phyloP scores from a whole-genome alignment of 306 rosid genomes.

The Medicago arabica region DNA sequence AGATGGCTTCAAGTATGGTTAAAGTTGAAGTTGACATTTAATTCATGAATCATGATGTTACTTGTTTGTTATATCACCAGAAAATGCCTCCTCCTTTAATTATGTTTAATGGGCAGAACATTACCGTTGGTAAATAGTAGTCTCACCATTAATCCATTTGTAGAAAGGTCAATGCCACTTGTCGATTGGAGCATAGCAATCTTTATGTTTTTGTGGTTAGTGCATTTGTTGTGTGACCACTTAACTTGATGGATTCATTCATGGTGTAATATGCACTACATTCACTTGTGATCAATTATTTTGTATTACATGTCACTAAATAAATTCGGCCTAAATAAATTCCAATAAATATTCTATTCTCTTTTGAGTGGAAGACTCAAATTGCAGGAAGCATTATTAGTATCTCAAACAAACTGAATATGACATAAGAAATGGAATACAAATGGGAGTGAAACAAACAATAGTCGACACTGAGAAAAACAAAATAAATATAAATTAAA shows the following conservation, averaged over 20 bases:
- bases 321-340: too few relatives aligned
- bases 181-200: not conserved
- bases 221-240: conserved; percentile 22
- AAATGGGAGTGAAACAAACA: not conserved
- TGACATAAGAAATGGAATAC: not conserved
- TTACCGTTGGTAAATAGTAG: not conserved
- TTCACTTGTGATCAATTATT: not conserved
- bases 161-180: not conserved
- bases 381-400: too few relatives aligned
- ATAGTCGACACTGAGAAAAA: conserved; percentile 3
- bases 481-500: not conserved
- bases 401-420: not conserved
- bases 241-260: not conserved
- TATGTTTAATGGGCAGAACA: not conserved
- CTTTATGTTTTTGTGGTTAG: not conserved
- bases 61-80: not conserved
- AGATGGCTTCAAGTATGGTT: conserved; percentile 20
- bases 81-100: not conserved
- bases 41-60: not conserved
- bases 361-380: too few relatives aligned
- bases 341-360: too few relatives aligned
- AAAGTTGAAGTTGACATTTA: not conserved
- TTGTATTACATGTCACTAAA: not conserved
- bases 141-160: not conserved
- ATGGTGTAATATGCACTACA: not conserved